A percentile compares a stretch with the other conserved stretches of the same genome.
Conservation (phyloP, 2,329 filamentous ascomycete genomes). For the Sclerotinia sclerotiorum region DNA sequence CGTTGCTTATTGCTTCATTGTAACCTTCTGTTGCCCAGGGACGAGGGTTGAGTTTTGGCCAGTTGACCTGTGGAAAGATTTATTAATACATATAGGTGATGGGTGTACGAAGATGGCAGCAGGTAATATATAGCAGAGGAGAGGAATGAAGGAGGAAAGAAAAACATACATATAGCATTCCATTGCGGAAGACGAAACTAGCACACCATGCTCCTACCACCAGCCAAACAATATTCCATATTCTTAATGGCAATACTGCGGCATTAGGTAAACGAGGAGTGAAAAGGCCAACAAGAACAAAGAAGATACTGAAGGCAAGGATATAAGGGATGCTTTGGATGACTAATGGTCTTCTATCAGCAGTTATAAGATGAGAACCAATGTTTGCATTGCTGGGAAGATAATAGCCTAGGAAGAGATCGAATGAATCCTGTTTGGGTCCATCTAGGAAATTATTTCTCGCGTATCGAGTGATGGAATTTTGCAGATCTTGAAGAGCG, state of each 20-base stretch:
- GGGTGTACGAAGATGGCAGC: neutral
- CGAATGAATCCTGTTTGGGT: constrained; percentile 90
- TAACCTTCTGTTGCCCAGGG: constrained; percentile 85
- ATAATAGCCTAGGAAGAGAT: constrained; percentile 88
- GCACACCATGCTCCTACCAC: constrained; percentile 67
- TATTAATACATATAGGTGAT: neutral
- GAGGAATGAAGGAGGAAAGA: neutral
- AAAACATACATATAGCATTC: constrained; percentile 86
- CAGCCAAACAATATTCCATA: constrained; percentile 80
- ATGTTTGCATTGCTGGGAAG: constrained; percentile 69
- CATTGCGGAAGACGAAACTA: constrained; percentile 78
- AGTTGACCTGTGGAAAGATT: constrained; percentile 71
- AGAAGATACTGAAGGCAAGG: constrained; percentile 72
- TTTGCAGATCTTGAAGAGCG: constrained; percentile 80
- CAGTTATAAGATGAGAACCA: constrained; percentile 67
- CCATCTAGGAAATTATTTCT: constrained; percentile 95
- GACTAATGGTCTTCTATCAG: constrained; percentile 78
- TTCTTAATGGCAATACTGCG: constrained; percentile 73
- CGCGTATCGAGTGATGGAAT: constrained; percentile 85
- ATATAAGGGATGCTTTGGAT: constrained; percentile 95
- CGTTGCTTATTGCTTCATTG: constrained; percentile 79
- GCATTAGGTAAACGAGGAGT: constrained; percentile 71
- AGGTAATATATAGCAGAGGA: neutral
- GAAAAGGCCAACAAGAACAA: constrained; percentile 72
- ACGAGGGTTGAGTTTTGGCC: constrained; percentile 92